Conservation (phyloP, 148 eudicot genomes). For the Hydrangea macrophylla region DNA sequence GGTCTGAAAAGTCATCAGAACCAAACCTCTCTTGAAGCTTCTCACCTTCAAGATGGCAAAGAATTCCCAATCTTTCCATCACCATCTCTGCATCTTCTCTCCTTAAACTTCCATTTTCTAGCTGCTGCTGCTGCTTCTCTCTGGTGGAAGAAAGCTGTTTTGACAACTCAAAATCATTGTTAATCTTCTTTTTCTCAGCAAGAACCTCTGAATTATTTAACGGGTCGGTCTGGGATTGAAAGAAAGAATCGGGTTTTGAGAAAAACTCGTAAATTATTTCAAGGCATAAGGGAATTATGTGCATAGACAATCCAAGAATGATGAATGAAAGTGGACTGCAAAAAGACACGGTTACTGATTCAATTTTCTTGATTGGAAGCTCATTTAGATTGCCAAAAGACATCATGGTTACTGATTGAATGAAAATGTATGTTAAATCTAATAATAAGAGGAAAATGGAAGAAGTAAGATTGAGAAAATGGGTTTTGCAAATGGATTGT, state of each 20-base stretch:
- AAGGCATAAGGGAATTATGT: background rate
- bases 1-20: slow-evolving; percentile 19
- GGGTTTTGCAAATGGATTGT: background rate
- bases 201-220: slow-evolving; percentile 1
- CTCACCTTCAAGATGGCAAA: slow-evolving; percentile 19
- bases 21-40: slow-evolving; percentile 13
- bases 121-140: background rate
- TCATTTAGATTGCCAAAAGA: no score
- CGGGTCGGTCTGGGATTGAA: slow-evolving; percentile 5
- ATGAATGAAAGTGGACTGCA: background rate
- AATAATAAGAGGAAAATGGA: no score
- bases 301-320: background rate
- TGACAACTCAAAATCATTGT: slow-evolving; percentile 7
- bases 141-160: slow-evolving; percentile 4
- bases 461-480: no score
- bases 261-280: background rate
- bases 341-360: slow-evolving; percentile 3
- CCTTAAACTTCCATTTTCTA: slow-evolving; percentile 14
- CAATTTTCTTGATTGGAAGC: no score
- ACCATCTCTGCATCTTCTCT: slow-evolving; percentile 36
- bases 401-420: no score
- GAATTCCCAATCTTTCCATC: slow-evolving; percentile 45
- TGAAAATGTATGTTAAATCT: no score
- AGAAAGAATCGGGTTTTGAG: background rate
- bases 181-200: slow-evolving; percentile 8